Evolutionary conservation across 345 rosid species (phyloP), one percentile per base, ranked within the genome.

Genomic region (Moricandia moricandioides): DNA sequence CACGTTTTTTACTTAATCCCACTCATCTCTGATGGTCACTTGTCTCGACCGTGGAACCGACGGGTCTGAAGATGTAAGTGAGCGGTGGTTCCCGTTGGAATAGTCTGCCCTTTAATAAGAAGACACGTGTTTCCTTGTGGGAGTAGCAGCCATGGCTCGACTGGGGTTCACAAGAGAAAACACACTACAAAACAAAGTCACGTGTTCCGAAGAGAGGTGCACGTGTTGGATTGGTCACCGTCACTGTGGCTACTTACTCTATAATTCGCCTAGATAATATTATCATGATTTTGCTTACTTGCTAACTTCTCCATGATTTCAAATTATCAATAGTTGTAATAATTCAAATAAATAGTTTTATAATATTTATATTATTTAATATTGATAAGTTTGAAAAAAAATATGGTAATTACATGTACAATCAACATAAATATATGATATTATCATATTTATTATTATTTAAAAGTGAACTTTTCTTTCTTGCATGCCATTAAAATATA

Each of bases 181-280:
- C 17, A 45, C 65, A 6, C 5, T 4, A 47, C 74, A 76, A 54
- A 57, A 62, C 51, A 76, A 34, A 54, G 51, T 70, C 80, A 76
- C 75, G 52, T 63, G 31, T 40, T 70, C 56, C 60, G 70, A 55
- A 40, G 27, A 55, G 75, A 63, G 2, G 54, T 70, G 65, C 80
- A 76, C 71, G 80, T 76, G 75, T 76, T 76, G 24, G 24, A 21
- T 21, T 21, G 65, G 3, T 33, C 33, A 76, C 75, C 12, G 66
- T 63, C 60, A 76, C 70, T 76, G 8, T 21, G 24, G 24, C 24
- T 21, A 2, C 24, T 33, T 33, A 33, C 8, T 33, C 6, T 33
- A 33, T 21, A 33, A 6, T 33, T 6, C 37, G 40, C 2, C 40
- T 37, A 21, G 24, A 21, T 21, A 21, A 21, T 21, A 21, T 21